Percentiles rank a stretch among this genome's conserved stretches.
phyloP scores from a whole-genome alignment of 805 yeast genomes.

The Kuraishia ogatae region DNA sequence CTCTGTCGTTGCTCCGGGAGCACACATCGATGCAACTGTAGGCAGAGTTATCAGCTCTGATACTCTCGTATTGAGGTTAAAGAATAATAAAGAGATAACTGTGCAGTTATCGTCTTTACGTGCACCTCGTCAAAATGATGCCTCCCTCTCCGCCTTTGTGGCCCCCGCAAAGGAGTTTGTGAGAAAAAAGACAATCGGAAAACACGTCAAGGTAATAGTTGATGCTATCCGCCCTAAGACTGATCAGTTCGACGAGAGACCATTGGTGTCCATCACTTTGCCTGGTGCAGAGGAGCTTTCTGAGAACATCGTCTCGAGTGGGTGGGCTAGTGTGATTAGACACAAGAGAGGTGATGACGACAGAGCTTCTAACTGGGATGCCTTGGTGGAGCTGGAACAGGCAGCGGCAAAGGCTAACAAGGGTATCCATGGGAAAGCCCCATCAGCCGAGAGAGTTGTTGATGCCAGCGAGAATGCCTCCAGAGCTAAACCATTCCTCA shows the following conservation, averaged over 20 bases:
- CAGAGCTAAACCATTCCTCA: conserved; percentile 67
- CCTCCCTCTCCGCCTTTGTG: conserved; percentile 45
- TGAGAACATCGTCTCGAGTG: conserved; percentile 48
- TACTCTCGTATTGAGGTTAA: conserved; percentile 46
- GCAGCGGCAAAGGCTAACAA: conserved; percentile 44
- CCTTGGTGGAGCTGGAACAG: conserved; percentile 59
- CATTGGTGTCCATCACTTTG: conserved; percentile 49
- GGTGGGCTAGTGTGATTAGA: conserved; percentile 70
- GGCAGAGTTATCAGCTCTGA: conserved; percentile 61
- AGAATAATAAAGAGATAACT: conserved; percentile 43
- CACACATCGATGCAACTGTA: conserved; percentile 44
- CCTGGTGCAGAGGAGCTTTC: conserved; percentile 52
- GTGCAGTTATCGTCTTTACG: conserved; percentile 73
- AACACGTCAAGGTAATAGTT: conserved; percentile 48
- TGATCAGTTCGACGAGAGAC: conserved; percentile 55
- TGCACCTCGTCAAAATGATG: conserved; percentile 61
- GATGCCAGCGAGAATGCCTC: conserved; percentile 73
- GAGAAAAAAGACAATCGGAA: conserved; percentile 63
- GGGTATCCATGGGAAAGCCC: conserved; percentile 58
- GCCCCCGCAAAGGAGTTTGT: conserved; percentile 68
- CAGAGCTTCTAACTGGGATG: conserved; percentile 72
- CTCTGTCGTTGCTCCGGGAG: conserved; percentile 29
- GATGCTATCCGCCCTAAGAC: conserved; percentile 59
- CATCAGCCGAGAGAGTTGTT: conserved; percentile 51
- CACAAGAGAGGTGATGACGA: conserved; percentile 70